Percentiles rank a stretch among this genome's conserved stretches.
These are phyloP conservation scores for Hygrophila difformis DNA, from an alignment of 257 asterid genomes.

Conservation along the genomic window DNA sequence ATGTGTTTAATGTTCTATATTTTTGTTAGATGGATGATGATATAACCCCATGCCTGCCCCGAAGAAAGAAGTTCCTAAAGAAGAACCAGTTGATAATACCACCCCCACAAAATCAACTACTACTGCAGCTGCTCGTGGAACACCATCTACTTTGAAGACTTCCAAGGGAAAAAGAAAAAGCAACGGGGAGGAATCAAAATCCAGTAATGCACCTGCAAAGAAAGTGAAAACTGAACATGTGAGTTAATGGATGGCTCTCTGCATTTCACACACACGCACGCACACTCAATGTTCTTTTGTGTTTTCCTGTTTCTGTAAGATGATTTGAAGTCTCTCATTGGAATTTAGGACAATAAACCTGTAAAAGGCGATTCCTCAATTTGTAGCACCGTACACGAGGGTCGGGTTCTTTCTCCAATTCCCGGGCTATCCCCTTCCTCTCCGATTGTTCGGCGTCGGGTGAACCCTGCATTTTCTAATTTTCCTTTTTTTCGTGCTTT, in stretches of 20 bases:
- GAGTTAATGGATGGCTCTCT: conserved; percentile 14
- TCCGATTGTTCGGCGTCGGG: too few relatives aligned
- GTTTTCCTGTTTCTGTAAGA: background rate
- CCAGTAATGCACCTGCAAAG: conserved; percentile 61
- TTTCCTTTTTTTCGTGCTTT: too few relatives aligned
- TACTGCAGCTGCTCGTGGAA: conserved; percentile 52
- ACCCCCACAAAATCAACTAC: conserved; percentile 55
- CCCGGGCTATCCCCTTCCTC: too few relatives aligned
- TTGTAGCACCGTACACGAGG: too few relatives aligned
- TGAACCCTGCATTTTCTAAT: too few relatives aligned
- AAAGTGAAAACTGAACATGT: conserved; percentile 79
- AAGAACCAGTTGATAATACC: conserved; percentile 61
- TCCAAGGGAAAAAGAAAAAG: conserved; percentile 74
- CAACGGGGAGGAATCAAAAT: conserved; percentile 61
- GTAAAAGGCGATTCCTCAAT: conserved; percentile 42
- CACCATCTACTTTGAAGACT: conserved; percentile 59
- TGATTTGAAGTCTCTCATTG: conserved; percentile 4
- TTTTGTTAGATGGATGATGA: conserved; percentile 58
- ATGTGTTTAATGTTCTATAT: conserved; percentile 6
- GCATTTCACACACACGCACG: background rate
- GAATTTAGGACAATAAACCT: conserved; percentile 53
- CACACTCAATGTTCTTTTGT: background rate
- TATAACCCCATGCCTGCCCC: conserved; percentile 76
- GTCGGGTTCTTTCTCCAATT: too few relatives aligned
- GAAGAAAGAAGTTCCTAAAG: conserved; percentile 76